Base-by-base conservation (phyloP, 345 rosid species). In the Clausena lansium region DNA sequence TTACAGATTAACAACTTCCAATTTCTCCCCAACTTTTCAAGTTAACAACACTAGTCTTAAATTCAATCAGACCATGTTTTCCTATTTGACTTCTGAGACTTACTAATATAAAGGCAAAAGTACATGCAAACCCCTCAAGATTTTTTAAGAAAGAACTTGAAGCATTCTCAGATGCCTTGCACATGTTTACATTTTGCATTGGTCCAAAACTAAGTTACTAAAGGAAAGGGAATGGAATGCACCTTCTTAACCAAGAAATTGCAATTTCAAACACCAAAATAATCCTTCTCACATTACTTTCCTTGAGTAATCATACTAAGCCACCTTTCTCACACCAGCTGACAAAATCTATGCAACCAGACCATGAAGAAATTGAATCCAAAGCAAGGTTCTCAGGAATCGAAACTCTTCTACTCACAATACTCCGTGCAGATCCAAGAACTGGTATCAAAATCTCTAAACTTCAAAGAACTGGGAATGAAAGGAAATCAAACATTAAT, bases 191-290 rank as follows among this genome's bases (percentile, higher is more conserved):
- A 1, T 59, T 69, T 58, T 59, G 67, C 52, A 25, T 54, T 35
- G 0, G 50, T 58, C 62, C 62, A 36, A 33, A 10, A 9, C 7
- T 27, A 38, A 59, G 35, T 57, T 35, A 59, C 4, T 59, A 14
- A 35, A 58, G 33, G 66, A 54, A 79, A 57, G 64, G 66, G 24
- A 28, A 84, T 35, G n/a, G 59, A 68, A 41, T 59, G 70, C 72
- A 82, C 87, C 85, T 75, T 77, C 45, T 27, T 41, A 35, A 10
- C 77, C 71, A 81, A 71, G 74, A 61, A 28, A 41, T 57, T 52
- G 67, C 45, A 77, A 59, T 36, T 63, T 72, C 77, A 78, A 77
- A 41, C 58, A 33, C 76, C 70, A 64, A 76, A 67, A 13, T n/a
- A 35, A 71, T 54, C 71, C 65, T 67, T 71, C 54, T 78, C 76